phyloP scores from a whole-genome alignment of 345 rosid species.

The Erodium maritimum region DNA sequence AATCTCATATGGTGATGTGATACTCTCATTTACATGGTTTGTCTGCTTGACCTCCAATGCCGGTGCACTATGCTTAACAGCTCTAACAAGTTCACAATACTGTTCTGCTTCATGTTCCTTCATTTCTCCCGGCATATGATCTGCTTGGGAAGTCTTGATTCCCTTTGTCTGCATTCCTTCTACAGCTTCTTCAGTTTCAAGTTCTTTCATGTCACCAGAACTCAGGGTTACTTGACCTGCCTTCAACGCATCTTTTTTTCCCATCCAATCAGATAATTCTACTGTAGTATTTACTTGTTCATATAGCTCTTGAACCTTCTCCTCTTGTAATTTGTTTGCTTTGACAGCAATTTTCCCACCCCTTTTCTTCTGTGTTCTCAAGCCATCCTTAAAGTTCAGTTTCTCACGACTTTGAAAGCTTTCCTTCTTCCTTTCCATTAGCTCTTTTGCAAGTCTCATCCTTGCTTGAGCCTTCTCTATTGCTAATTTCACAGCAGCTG shows the following conservation, averaged over 20 bases:
- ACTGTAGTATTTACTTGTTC: conserved; percentile 13
- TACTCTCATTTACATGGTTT: conserved; percentile 24
- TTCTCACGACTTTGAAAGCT: conserved; percentile 34
- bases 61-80: not conserved
- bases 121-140: conserved; percentile 22
- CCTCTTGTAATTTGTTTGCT: conserved; percentile 25
- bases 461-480: conserved; percentile 75
- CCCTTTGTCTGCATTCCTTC: conserved; percentile 15
- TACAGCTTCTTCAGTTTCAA: conserved; percentile 10
- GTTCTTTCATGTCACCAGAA: conserved; percentile 11
- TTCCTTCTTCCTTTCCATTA: conserved; percentile 59
- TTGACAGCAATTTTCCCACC: conserved; percentile 19
- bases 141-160: conserved; percentile 15
- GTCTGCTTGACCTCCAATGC: conserved; percentile 16
- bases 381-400: conserved; percentile 20
- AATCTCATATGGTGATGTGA: conserved; percentile 11
- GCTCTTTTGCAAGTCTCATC: conserved; percentile 61
- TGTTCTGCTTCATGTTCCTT: conserved; percentile 20
- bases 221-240: conserved; percentile 13
- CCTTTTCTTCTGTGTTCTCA: conserved; percentile 20
- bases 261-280: conserved; percentile 10
- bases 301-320: conserved; percentile 14
- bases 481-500: conserved; percentile 78
- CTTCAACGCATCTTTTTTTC: conserved; percentile 11
- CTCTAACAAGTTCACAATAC: conserved; percentile 7